These are phyloP conservation scores for Aspergillus vadensis DNA, from an alignment of 2,329 filamentous ascomycete species.

Conservation along the genomic window DNA sequence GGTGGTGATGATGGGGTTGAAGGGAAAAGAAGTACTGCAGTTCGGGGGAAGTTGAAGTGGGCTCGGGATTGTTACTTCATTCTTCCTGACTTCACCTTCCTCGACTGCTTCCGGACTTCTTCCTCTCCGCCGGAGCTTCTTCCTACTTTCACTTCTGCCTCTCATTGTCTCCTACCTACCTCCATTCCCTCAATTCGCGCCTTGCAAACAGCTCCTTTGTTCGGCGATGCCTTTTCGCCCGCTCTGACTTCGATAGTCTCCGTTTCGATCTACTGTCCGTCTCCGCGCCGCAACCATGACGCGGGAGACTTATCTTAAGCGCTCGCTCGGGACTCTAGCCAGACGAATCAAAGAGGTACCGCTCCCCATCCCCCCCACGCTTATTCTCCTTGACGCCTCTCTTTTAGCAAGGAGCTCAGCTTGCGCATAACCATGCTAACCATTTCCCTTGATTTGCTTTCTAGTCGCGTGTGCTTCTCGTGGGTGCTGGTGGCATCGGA, in stretches of 20 bases:
- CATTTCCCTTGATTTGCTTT: conserved; percentile 7
- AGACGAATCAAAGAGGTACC: conserved; percentile 45
- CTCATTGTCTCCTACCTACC: conserved; percentile 13
- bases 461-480: conserved; percentile 85
- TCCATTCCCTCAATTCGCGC: conserved; percentile 9
- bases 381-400: neutral
- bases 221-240: conserved; percentile 18
- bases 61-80: conserved; percentile 7
- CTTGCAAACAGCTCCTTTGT: neutral
- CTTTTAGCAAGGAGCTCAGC: neutral
- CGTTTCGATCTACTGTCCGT: conserved; percentile 7
- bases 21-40: neutral
- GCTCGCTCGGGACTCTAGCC: conserved; percentile 47
- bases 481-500: conserved; percentile 94
- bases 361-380: neutral
- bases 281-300: conserved; percentile 32
- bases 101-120: neutral
- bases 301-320: conserved; percentile 46
- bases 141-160: conserved; percentile 4
- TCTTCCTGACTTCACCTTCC: neutral
- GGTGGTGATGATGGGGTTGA: neutral
- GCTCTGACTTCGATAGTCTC: neutral
- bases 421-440: neutral
- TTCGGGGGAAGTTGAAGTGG: neutral
- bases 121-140: neutral